Conservation (phyloP, 2,329 filamentous ascomycete species). For the Aspergillus persii region DNA sequence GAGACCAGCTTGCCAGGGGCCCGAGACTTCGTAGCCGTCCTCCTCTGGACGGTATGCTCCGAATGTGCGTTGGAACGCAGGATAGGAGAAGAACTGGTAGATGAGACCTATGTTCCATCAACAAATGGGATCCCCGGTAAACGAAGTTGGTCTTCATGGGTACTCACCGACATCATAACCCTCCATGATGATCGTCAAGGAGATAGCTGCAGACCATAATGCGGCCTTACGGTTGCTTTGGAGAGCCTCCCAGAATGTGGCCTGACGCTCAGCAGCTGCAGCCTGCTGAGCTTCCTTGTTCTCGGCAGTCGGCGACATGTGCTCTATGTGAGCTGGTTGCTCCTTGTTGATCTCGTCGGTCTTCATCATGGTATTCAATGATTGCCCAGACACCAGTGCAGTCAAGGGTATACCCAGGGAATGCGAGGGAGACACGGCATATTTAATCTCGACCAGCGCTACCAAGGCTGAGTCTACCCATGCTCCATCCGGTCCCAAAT, state of each 20-base stretch:
- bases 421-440: background rate
- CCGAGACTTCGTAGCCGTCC: conserved; percentile 18
- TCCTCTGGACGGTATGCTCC: conserved; percentile 7
- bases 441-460: background rate
- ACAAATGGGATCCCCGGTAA: background rate
- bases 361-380: conserved; percentile 1
- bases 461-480: too few relatives aligned
- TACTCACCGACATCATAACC: conserved; percentile 19
- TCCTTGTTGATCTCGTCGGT: conserved; percentile 1
- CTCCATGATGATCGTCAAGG: conserved; percentile 16
- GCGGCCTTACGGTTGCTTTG: conserved; percentile 9
- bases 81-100: conserved; percentile 25
- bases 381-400: background rate
- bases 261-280: conserved; percentile 9
- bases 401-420: background rate
- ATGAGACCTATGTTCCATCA: conserved; percentile 12
- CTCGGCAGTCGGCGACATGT: background rate
- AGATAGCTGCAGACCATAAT: conserved; percentile 11
- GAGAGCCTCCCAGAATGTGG: conserved; percentile 9
- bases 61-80: conserved; percentile 17
- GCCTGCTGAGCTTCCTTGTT: conserved; percentile 10
- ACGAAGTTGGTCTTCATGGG: background rate
- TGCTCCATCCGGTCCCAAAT: background rate
- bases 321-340: conserved; percentile 6
- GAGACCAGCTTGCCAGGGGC: conserved; percentile 26